Percentiles rank a stretch among this genome's conserved stretches.
These are phyloP conservation scores for Peltaster fructicola DNA, from an alignment of 2,329 filamentous ascomycete genomes.

Conservation along the genomic window DNA sequence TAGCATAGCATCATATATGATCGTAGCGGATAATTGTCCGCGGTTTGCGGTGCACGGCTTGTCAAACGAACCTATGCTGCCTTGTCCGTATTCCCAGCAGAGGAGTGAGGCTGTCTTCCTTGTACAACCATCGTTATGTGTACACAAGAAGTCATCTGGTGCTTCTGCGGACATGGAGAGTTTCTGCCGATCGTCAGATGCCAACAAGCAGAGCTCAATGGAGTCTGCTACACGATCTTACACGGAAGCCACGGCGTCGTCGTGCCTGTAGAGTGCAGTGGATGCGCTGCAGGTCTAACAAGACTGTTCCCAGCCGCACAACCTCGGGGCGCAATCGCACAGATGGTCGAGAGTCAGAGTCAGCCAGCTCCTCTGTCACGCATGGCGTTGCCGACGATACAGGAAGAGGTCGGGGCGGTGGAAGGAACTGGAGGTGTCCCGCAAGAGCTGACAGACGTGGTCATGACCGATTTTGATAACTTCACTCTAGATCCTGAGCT, in stretches of 20 bases:
- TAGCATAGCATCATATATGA: no score
- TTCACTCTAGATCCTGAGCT: slow-evolving; percentile 3
- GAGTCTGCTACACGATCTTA: slow-evolving; percentile 14
- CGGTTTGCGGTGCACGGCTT: no score
- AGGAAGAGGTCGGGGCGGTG: no score
- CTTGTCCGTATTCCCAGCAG: no score
- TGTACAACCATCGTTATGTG: no score
- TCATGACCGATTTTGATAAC: slow-evolving; percentile 1
- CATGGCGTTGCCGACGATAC: neutral
- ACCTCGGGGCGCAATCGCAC: slow-evolving; percentile 5
- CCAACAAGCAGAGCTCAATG: slow-evolving; percentile 5
- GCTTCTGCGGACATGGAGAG: slow-evolving; percentile 17
- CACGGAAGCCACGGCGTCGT: slow-evolving; percentile 12
- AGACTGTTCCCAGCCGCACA: slow-evolving; percentile 6
- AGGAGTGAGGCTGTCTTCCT: no score
- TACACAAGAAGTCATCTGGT: slow-evolving; percentile 19
- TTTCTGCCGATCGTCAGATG: slow-evolving; percentile 15
- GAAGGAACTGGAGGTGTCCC: slow-evolving; percentile 1
- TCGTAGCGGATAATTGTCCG: no score
- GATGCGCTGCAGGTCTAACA: slow-evolving; percentile 12
- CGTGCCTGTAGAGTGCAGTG: slow-evolving; percentile 11
- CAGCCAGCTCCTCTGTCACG: neutral
- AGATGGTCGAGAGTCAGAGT: slow-evolving; percentile 1
- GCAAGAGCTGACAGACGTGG: slow-evolving; percentile 1
- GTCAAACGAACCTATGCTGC: no score